Percentiles rank a stretch among this genome's conserved stretches.
phyloP scores from a whole-genome alignment of 768 basidiomycete species.

The Lentinula raphanica region DNA sequence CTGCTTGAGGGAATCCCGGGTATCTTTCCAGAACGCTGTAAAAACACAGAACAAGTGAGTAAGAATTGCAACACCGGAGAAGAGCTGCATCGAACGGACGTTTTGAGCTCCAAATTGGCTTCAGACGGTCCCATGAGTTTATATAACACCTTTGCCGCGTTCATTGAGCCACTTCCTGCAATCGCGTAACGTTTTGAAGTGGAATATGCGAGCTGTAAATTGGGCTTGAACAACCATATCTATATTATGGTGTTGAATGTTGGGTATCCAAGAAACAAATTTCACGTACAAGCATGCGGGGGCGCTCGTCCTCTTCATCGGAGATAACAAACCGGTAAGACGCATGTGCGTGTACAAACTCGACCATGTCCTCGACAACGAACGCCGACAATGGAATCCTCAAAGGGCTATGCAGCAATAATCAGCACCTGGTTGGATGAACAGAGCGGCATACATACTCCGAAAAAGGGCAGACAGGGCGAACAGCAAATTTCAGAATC shows the following conservation, averaged over 20 bases:
- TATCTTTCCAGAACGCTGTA: slow-evolving; percentile 59
- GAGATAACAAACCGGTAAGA: slow-evolving; percentile 86
- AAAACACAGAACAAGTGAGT: background rate
- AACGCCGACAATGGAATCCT: slow-evolving; percentile 77
- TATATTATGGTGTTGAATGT: slow-evolving; percentile 22
- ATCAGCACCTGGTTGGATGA: slow-evolving; percentile 7
- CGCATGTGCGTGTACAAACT: slow-evolving; percentile 88
- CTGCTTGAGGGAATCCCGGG: slow-evolving; percentile 84
- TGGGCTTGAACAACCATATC: slow-evolving; percentile 96
- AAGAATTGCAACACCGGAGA: too few species aligned
- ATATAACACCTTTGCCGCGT: slow-evolving; percentile 81
- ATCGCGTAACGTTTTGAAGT: slow-evolving; percentile 49
- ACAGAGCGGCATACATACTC: slow-evolving; percentile 46
- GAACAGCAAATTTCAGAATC: slow-evolving; percentile 80
- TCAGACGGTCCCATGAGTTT: slow-evolving; percentile 66
- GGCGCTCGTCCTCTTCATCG: slow-evolving; percentile 82
- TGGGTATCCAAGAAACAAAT: background rate
- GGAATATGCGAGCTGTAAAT: slow-evolving; percentile 72
- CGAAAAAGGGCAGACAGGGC: slow-evolving; percentile 53
- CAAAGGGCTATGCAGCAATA: slow-evolving; percentile 28
- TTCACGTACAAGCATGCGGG: slow-evolving; percentile 67
- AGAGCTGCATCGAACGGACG: slow-evolving; percentile 15
- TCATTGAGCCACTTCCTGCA: slow-evolving; percentile 55
- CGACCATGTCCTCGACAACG: slow-evolving; percentile 86
- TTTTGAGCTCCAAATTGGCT: slow-evolving; percentile 43